Base-by-base conservation (phyloP, 2,329 filamentous ascomycete genomes). In the Diaporthe sp. region DNA sequence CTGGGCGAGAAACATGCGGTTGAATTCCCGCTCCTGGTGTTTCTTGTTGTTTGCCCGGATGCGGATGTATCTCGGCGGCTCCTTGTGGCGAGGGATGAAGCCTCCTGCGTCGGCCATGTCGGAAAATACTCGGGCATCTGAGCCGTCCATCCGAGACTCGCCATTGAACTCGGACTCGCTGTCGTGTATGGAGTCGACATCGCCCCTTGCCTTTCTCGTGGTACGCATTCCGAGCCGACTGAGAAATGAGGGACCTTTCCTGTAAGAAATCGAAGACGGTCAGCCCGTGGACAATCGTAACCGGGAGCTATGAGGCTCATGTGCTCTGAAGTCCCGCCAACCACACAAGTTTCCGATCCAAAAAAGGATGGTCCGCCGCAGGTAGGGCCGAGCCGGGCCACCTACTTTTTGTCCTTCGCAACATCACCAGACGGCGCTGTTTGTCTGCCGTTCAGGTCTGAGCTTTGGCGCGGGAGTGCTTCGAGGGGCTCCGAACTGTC, bases 1-100 rank as follows among this genome's bases (percentile, higher is more conserved):
- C 84, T 99, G 97, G 3, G 97, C 96, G 4, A 98, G 89, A 82
- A 99, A 99, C 75, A 98, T 88, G 62, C 92, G 93, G 82, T 97
- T 92, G 81, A 98, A 98, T 72, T 96, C 94, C 79, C 92, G 92
- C 31, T 89, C 87, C 10, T 77, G 73, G 37, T 53, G 44, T 81
- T 94, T 95, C 84, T 98, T 98, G 83, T 95, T 92, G 81, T 95
- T 92, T 1, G 93, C 87, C 78, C 93, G 92, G 76, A 98, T 93
- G 78, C 95, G 95, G 80, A 98, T 97, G 81, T 98, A 98, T 37
- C 94, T 92, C 2, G 96, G 95, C 4, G 96, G 96, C 73, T 96
- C 94, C 78, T 97, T 97, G 81, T 97, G 93, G 77, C 93, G 92
- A 10, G 97, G 96, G 74, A 95, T 95, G 83, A 93, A 98, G 75